Evolutionary conservation across 768 basidiomycete genomes (phyloP).

Genomic region (Harrya chromipes): DNA sequence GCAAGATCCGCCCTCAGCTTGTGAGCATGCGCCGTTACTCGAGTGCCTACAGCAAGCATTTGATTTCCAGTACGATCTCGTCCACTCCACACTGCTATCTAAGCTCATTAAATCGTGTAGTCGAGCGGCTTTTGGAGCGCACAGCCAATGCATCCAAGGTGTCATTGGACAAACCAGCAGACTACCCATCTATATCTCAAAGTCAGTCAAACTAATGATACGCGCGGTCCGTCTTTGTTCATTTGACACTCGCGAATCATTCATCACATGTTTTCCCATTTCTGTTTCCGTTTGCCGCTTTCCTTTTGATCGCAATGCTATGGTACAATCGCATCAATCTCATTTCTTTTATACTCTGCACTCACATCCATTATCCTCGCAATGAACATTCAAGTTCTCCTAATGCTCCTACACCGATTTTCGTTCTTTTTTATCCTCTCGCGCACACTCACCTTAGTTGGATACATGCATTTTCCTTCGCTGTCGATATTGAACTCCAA

Average conservation of each 20-base stretch:
- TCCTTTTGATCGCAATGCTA: slow-evolving; percentile 35
- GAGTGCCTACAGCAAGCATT: slow-evolving; percentile 74
- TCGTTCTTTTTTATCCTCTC: slow-evolving; percentile 16
- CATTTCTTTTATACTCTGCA: slow-evolving; percentile 26
- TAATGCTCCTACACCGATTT: slow-evolving; percentile 33
- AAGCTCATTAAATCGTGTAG: slow-evolving; percentile 34
- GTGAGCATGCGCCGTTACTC: slow-evolving; percentile 68
- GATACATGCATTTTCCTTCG: slow-evolving; percentile 27
- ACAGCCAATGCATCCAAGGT: slow-evolving; percentile 31
- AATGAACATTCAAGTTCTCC: slow-evolving; percentile 31
- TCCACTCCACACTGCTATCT: not conserved
- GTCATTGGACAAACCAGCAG: slow-evolving; percentile 27
- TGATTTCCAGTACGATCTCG: slow-evolving; percentile 63
- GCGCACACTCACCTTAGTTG: slow-evolving; percentile 21
- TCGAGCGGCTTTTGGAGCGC: slow-evolving; percentile 68
- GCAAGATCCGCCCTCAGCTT: slow-evolving; percentile 63
- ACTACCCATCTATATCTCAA: slow-evolving; percentile 29
- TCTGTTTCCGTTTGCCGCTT: not conserved
- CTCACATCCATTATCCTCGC: slow-evolving; percentile 31
- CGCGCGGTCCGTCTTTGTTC: slow-evolving; percentile 2
- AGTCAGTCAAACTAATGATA: slow-evolving; percentile 21
- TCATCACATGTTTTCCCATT: slow-evolving; percentile 1
- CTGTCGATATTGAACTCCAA: slow-evolving; percentile 29
- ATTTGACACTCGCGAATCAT: slow-evolving; percentile 6
- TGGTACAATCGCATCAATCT: slow-evolving; percentile 34